A percentile compares a stretch with the other conserved stretches of the same genome.
Evolutionary conservation across 192 early-diverging fungal species (phyloP).

Genomic region (Linnemannia schmuckeri): DNA sequence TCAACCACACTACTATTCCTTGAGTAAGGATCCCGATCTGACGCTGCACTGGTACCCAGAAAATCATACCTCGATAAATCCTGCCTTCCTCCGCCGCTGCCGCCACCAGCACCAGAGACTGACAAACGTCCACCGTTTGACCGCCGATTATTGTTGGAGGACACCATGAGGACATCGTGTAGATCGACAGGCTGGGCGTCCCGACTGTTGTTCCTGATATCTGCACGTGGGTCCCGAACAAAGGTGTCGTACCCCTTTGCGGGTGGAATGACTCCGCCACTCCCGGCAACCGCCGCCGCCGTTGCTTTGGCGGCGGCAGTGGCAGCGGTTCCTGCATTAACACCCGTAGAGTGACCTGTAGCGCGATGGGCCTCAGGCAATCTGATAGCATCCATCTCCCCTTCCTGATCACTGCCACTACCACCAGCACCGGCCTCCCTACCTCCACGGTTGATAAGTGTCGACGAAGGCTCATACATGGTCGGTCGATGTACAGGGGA

Average conservation of each 20-base stretch:
- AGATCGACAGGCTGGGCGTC: slow-evolving; percentile 25
- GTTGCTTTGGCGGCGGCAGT: neutral
- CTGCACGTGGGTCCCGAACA: neutral
- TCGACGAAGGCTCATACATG: slow-evolving; percentile 21
- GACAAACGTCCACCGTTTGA: neutral
- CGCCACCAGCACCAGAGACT: neutral
- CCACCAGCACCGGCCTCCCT: neutral
- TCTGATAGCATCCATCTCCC: neutral
- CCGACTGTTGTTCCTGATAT: neutral
- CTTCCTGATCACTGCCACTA: neutral
- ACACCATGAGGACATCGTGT: slow-evolving; percentile 2
- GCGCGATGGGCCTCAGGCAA: slow-evolving; percentile 1
- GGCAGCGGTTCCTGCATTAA: neutral
- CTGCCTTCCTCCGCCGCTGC: neutral
- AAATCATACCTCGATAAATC: neutral
- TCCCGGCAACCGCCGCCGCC: neutral
- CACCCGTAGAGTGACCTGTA: neutral
- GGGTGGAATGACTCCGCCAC: neutral
- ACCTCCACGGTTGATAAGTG: slow-evolving; percentile 7
- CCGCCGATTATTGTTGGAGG: neutral
- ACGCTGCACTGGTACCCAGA: neutral
- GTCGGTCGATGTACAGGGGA: slow-evolving; percentile 16
- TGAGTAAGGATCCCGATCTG: slow-evolving; percentile 8
- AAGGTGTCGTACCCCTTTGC: slow-evolving; percentile 21
- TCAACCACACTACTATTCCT: slow-evolving; percentile 29